A percentile compares a stretch with the other conserved stretches of the same genome.
Evolutionary conservation across 148 eudicot species (phyloP).

Genomic region (Rhododendron williamsianum): DNA sequence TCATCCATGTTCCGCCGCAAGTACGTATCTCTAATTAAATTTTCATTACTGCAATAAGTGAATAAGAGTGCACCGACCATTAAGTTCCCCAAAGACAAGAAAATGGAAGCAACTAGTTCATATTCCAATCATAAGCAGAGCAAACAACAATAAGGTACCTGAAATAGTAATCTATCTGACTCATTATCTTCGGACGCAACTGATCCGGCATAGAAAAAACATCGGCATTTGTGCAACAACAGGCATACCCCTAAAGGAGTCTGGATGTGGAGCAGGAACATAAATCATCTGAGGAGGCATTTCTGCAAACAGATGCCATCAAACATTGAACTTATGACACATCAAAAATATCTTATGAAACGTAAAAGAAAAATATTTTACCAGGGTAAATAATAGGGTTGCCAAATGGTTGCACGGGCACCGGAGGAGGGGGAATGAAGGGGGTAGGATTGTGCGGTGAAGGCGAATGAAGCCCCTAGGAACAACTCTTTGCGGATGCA

Average conservation of each 20-base stretch:
- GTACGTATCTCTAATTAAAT: constrained; percentile 67
- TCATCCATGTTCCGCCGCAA: constrained; percentile 76
- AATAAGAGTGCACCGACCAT: neutral
- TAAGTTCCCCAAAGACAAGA: constrained; percentile 3
- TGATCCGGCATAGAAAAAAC: constrained; percentile 44
- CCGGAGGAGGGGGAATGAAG: constrained; percentile 37
- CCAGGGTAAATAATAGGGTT: constrained; percentile 59
- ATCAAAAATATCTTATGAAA: neutral
- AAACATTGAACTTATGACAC: neutral
- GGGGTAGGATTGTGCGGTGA: constrained; percentile 39
- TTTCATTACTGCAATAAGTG: constrained; percentile 58
- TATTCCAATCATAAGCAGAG: constrained; percentile 3
- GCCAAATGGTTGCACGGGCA: constrained; percentile 38
- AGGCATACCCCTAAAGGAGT: constrained; percentile 39
- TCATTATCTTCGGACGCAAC: constrained; percentile 47
- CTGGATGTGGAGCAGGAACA: constrained; percentile 30
- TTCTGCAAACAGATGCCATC: constrained; percentile 38
- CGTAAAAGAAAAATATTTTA: constrained; percentile 15
- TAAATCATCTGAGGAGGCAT: constrained; percentile 28
- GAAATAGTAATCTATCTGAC: constrained; percentile 82
- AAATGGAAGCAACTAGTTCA: constrained; percentile 2
- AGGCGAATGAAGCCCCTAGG: constrained; percentile 49
- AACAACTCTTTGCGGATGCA: constrained; percentile 42
- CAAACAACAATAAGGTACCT: constrained; percentile 35
- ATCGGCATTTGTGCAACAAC: constrained; percentile 40